Evolutionary conservation across 192 early-diverging fungal genomes (phyloP), one percentile per base, ranked within the genome.

Genomic region (Linnemannia schmuckeri): DNA sequence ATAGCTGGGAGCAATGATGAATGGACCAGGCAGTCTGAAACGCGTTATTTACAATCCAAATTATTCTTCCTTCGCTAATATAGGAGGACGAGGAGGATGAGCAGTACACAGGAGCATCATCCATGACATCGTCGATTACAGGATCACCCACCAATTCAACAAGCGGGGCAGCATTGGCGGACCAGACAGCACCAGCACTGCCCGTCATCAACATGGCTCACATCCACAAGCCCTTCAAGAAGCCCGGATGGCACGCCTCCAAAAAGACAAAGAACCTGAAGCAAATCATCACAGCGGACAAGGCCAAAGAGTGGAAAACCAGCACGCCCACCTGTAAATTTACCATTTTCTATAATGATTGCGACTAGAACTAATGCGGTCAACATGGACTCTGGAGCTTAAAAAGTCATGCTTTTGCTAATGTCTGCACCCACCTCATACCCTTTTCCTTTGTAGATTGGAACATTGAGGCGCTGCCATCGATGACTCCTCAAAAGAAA

Each of bases 401-500:
- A 17, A 52, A 52, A 52, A 75, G 7, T 47, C 54, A 47, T 5
- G 37, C 20, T 4, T 41, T 17, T 17, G 41, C 33, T 66, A 18
- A n/a, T 42, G 44, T 61, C 72, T 38, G 37, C 30, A 55, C 74
- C 22, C 17, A 47, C 22, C 77, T 42, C 61, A 20, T 44, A 35
- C 18, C 3, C 68, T 15, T 2, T 38, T 33, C 24, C 68, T 46
- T 61, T 22, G 17, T 80, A 96, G 95, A 96, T 88, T 95, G 94
- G 91, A 94, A 90, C 63, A 96, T 97, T 46, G 95, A 97, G 82
- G 95, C 95, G 18, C 90, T 95, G 75, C 97, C 97, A 37, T 97
- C 97, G 38, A 88, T 97, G 75, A 72, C 90, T 46, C 97, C 97
- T 18, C 93, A 93, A 81, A 96, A 96, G 89, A 97, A 97, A 82